Conservation (phyloP, 257 asterid genomes). For the Fraxinus excelsior region DNA sequence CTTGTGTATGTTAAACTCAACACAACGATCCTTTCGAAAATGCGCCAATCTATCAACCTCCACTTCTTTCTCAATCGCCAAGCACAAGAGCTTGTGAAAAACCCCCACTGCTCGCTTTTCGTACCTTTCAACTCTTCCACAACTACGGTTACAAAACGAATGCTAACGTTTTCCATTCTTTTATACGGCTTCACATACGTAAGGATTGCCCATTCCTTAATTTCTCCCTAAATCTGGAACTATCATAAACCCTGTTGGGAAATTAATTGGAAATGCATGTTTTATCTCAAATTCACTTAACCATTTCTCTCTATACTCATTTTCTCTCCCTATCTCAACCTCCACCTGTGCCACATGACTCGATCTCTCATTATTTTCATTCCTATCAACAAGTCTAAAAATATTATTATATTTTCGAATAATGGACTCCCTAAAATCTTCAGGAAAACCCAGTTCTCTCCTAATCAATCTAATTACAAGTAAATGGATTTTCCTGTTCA, state of each 20-base stretch:
- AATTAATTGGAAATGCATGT: constrained; percentile 70
- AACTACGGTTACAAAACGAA: constrained; percentile 19
- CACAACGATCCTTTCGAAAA: constrained; percentile 76
- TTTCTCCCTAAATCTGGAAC: constrained; percentile 61
- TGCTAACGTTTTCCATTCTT: constrained; percentile 42
- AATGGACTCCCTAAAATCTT: constrained; percentile 61
- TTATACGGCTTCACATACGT: constrained; percentile 73
- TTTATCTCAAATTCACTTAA: constrained; percentile 88
- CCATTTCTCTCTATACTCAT: constrained; percentile 77
- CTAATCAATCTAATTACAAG: constrained; percentile 77
- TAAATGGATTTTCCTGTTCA: constrained; percentile 66
- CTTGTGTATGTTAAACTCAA: constrained; percentile 81
- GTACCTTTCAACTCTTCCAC: constrained; percentile 73
- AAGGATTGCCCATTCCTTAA: constrained; percentile 81
- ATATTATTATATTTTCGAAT: constrained; percentile 45
- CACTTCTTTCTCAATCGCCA: constrained; percentile 80
- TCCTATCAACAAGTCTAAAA: constrained; percentile 49
- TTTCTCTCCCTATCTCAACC: constrained; percentile 79
- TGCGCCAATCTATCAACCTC: constrained; percentile 77
- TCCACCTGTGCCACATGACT: constrained; percentile 37
- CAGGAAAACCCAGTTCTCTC: constrained; percentile 76
- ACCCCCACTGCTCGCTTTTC: constrained; percentile 84
- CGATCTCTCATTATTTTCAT: constrained; percentile 14
- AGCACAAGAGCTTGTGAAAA: constrained; percentile 77
- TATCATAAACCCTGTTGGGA: constrained; percentile 81